Evolutionary conservation across 371 early-diverging fungal species (phyloP).

Genomic region (Actinomortierella wolfii): DNA sequence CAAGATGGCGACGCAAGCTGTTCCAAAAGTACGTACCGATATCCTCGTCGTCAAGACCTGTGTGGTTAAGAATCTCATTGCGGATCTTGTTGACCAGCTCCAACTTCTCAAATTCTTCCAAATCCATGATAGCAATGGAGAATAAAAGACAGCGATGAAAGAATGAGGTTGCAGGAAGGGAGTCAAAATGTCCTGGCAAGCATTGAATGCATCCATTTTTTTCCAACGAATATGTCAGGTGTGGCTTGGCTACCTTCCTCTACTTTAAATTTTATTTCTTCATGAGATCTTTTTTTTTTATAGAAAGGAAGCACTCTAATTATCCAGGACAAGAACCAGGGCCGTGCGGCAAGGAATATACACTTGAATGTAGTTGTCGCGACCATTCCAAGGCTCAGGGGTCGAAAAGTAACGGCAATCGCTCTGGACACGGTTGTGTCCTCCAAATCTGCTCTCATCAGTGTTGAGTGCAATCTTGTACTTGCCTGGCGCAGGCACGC

Average conservation of each 20-base stretch:
- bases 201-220: background rate
- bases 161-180: too few species aligned
- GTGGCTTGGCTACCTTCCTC: too few species aligned
- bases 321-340: constrained; percentile 49
- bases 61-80: constrained; percentile 91
- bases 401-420: constrained; percentile 67
- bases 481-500: constrained; percentile 69
- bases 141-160: too few species aligned
- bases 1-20: background rate
- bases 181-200: too few species aligned
- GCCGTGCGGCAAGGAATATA: constrained; percentile 81
- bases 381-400: constrained; percentile 68
- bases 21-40: constrained; percentile 49
- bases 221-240: background rate
- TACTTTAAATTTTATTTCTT: too few species aligned
- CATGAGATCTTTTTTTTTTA: constrained; percentile 1
- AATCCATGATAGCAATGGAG: constrained; percentile 47
- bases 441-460: constrained; percentile 77
- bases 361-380: constrained; percentile 76
- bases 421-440: constrained; percentile 79
- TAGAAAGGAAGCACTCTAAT: constrained; percentile 1
- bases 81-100: constrained; percentile 92
- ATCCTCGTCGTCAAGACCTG: constrained; percentile 88
- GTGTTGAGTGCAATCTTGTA: constrained; percentile 81
- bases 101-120: constrained; percentile 86